Percentiles rank a stretch among this genome's conserved stretches.
Evolutionary conservation across 176 grass and related monocot species (phyloP).

Genomic region (Metroxylon sagu): DNA sequence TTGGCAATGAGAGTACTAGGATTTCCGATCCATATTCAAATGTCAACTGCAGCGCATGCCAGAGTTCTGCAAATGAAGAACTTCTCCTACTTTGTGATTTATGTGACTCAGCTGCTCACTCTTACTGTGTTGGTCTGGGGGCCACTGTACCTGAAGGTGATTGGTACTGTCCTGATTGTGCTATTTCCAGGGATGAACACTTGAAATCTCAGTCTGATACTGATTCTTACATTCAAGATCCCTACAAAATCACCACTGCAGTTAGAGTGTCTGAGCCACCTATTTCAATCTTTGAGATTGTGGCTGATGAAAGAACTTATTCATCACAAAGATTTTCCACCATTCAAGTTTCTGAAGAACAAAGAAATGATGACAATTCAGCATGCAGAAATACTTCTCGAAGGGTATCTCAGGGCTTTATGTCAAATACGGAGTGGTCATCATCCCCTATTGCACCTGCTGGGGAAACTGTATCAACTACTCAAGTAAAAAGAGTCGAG

Average conservation of each 20-base stretch:
- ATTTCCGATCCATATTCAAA: slow-evolving; percentile 17
- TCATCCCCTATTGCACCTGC: neutral
- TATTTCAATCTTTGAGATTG: slow-evolving; percentile 24
- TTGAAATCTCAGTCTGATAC: slow-evolving; percentile 33
- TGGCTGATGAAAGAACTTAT: slow-evolving; percentile 21
- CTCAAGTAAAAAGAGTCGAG: slow-evolving; percentile 6
- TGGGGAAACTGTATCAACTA: slow-evolving; percentile 1
- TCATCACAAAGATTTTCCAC: neutral
- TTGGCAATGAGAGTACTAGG: slow-evolving; percentile 32
- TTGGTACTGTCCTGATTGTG: slow-evolving; percentile 74
- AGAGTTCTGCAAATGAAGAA: slow-evolving; percentile 33
- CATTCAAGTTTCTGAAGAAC: neutral
- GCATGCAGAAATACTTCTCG: slow-evolving; percentile 11
- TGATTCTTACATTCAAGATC: slow-evolving; percentile 17
- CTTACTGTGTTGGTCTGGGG: slow-evolving; percentile 58
- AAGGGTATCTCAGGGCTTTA: slow-evolving; percentile 9
- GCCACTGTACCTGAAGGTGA: slow-evolving; percentile 45
- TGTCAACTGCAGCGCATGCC: slow-evolving; percentile 45
- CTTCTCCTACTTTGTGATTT: slow-evolving; percentile 67
- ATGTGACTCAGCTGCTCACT: slow-evolving; percentile 45
- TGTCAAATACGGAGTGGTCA: no score
- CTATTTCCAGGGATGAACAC: slow-evolving; percentile 37
- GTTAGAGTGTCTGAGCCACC: slow-evolving; percentile 17
- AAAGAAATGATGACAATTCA: neutral
- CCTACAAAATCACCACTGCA: slow-evolving; percentile 13